Percentiles rank a stretch among this genome's conserved stretches.
Conservation (phyloP, 1,284 basidiomycete species). For the Heliocybe sulcata region DNA sequence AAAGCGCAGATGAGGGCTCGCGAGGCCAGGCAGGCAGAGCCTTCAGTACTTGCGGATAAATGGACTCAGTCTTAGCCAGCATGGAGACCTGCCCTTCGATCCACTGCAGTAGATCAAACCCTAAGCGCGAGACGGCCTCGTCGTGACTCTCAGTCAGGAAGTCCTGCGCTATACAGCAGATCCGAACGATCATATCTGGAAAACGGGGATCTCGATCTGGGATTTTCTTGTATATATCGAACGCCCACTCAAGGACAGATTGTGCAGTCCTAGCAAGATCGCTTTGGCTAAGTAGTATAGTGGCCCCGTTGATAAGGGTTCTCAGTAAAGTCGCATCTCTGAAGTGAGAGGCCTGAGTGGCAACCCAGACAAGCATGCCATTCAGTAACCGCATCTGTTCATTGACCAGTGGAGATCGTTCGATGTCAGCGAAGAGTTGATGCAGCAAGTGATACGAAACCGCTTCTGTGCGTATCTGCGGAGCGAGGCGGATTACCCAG, state of each 20-base stretch:
- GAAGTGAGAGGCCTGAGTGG: constrained; percentile 51
- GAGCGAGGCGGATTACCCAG: constrained; percentile 43
- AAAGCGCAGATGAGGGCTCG: constrained; percentile 39
- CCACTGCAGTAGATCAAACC: constrained; percentile 51
- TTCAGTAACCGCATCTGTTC: constrained; percentile 80
- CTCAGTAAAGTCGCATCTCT: constrained; percentile 52
- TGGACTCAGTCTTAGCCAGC: constrained; percentile 29
- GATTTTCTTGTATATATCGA: constrained; percentile 38
- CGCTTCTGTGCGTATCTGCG: constrained; percentile 33
- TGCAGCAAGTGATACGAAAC: constrained; percentile 75
- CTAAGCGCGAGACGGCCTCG: constrained; percentile 24
- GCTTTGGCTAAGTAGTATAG: constrained; percentile 56
- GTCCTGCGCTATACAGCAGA: constrained; percentile 51
- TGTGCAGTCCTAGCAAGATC: constrained; percentile 68
- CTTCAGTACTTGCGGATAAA: constrained; percentile 38
- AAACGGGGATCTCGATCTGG: constrained; percentile 40
- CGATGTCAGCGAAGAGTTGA: constrained; percentile 63
- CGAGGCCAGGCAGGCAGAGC: constrained; percentile 71
- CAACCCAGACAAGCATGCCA: constrained; percentile 66
- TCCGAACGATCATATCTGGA: constrained; percentile 60
- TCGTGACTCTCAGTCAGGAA: constrained; percentile 28
- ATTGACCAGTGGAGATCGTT: constrained; percentile 72
- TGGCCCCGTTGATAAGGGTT: constrained; percentile 61
- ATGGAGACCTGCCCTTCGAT: constrained; percentile 44
- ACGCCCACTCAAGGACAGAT: constrained; percentile 74